Base-by-base conservation (phyloP, 2,329 filamentous ascomycete genomes). In the Fusarium sp. region DNA sequence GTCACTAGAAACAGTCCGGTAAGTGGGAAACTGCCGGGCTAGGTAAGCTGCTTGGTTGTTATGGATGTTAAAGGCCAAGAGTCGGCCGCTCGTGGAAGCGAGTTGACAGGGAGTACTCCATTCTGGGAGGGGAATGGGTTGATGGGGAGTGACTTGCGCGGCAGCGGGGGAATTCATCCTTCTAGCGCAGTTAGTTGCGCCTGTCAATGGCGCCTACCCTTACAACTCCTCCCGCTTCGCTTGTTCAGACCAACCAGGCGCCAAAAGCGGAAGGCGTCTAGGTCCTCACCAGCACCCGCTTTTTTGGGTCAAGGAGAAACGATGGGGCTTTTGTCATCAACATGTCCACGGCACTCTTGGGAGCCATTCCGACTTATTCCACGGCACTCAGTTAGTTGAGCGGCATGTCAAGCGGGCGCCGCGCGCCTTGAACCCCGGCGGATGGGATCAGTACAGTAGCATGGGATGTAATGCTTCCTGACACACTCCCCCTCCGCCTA, bases 261-360 rank as follows among this genome's bases (percentile, higher is more conserved):
- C 70, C 65, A 62, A 67, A 74, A 75, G 68, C 67, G 72, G 72
- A 74, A 74, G 72, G 72, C 72, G 72, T 54, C 58, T 72, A 67
- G 16, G 33, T 35, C 73, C 63, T 58, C 58, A 53, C 63, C 68
- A 62, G 60, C 66, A 72, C 57, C 62, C 57, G 55, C 64, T 70
- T 58, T 58, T 56, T 52, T 54, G 33, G 38, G 29, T 35, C 28
- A 46, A 28, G 37, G 33, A 63, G 57, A 39, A 50, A 39, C 44
- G 16, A 37, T 26, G 39, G 29, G 39, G 37, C 37, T 39, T 57
- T 29, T 57, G 31, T 37, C 31, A 53, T 58, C 50, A 57, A 50
- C 52, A 46, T 59, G 28, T 42, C 47, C 57, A 58, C 66, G 66
- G 63, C 59, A 71, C 50, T 66, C 53, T 37, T 35, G 41, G 46